A percentile compares a stretch with the other conserved stretches of the same genome.
Conservation (phyloP, 352 stramenopile species). For the Pythium scleroteichum region DNA sequence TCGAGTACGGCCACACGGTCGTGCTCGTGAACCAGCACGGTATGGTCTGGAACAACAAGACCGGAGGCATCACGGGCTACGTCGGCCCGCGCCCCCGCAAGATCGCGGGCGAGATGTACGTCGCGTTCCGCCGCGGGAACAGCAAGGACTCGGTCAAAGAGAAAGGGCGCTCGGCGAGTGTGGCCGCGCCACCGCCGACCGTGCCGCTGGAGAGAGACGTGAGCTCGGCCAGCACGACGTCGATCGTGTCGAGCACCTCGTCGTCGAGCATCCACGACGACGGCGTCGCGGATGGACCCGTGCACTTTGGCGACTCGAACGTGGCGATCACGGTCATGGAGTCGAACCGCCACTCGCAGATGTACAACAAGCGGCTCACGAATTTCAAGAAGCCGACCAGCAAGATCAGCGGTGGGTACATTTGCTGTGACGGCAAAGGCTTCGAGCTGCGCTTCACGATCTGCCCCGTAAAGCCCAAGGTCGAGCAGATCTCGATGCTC, state of each 20-base stretch:
- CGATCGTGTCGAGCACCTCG: constrained; percentile 14
- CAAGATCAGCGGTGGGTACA: constrained; percentile 76
- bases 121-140: constrained; percentile 49
- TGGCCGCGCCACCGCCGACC: neutral
- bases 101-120: constrained; percentile 76
- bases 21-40: constrained; percentile 85
- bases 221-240: constrained; percentile 16
- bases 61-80: constrained; percentile 84
- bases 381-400: constrained; percentile 89
- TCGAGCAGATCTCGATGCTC: constrained; percentile 84
- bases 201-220: constrained; percentile 12
- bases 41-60: constrained; percentile 90
- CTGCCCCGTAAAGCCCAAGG: constrained; percentile 55
- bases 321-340: constrained; percentile 76
- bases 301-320: constrained; percentile 72
- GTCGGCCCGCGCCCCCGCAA: constrained; percentile 66
- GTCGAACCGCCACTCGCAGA: constrained; percentile 80
- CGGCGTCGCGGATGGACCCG: constrained; percentile 23
- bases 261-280: constrained; percentile 1
- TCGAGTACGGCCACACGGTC: constrained; percentile 73
- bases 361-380: constrained; percentile 83
- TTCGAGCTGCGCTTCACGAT: constrained; percentile 68
- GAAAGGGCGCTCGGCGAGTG: constrained; percentile 3
- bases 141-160: constrained; percentile 16
- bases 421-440: constrained; percentile 87